phyloP scores from a whole-genome alignment of 1,284 basidiomycete species.

The Tilletia caries region DNA sequence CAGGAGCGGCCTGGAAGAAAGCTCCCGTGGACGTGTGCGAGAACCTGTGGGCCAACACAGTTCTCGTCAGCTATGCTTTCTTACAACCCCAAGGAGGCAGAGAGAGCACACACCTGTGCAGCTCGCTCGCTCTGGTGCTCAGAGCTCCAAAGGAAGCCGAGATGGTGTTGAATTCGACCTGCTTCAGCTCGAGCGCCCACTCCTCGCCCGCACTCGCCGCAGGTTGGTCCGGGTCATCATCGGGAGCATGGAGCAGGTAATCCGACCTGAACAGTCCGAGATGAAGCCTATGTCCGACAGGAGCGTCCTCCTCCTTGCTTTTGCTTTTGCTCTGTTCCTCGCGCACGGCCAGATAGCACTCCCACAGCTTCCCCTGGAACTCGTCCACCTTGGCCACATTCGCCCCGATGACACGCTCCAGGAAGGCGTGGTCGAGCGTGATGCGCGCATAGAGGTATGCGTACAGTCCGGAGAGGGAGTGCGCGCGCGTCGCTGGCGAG shows the following conservation, averaged over 20 bases:
- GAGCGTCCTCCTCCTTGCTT: slow-evolving; percentile 6
- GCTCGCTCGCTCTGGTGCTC: slow-evolving; percentile 67
- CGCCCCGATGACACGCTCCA: slow-evolving; percentile 77
- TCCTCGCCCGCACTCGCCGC: slow-evolving; percentile 21
- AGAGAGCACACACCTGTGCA: slow-evolving; percentile 60
- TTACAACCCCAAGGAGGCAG: no score
- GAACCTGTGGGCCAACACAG: slow-evolving; percentile 16
- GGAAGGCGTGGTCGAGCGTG: slow-evolving; percentile 73
- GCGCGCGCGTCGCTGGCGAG: slow-evolving; percentile 57
- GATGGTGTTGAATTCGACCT: slow-evolving; percentile 98
- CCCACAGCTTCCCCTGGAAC: slow-evolving; percentile 82
- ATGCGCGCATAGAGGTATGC: slow-evolving; percentile 82
- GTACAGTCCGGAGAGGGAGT: slow-evolving; percentile 70
- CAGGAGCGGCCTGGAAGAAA: background rate
- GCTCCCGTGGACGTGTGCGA: slow-evolving; percentile 17
- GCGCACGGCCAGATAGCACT: slow-evolving; percentile 72
- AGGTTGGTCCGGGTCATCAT: slow-evolving; percentile 13
- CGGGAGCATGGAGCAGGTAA: slow-evolving; percentile 74
- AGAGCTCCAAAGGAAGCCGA: slow-evolving; percentile 84
- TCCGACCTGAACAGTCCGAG: slow-evolving; percentile 94
- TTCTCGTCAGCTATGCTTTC: no score
- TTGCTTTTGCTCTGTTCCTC: slow-evolving; percentile 56
- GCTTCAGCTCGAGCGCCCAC: slow-evolving; percentile 65
- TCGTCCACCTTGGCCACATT: slow-evolving; percentile 77
- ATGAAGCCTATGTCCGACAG: slow-evolving; percentile 65